phyloP scores from a whole-genome alignment of 1,284 basidiomycete species.

The Hemileia vastatrix region DNA sequence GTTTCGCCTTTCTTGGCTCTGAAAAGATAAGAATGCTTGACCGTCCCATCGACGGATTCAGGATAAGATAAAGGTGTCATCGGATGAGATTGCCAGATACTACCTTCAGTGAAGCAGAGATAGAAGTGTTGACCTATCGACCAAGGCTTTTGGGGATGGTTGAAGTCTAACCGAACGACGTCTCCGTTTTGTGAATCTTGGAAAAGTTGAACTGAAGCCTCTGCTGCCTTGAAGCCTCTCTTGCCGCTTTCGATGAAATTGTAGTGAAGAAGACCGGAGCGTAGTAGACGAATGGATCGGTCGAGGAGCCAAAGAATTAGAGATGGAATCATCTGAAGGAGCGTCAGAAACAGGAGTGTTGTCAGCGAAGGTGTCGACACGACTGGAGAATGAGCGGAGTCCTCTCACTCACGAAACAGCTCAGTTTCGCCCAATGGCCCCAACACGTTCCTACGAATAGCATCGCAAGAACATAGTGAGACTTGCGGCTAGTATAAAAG shows the following conservation, averaged over 20 bases:
- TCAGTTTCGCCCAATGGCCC: slow-evolving; percentile 26
- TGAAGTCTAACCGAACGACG: slow-evolving; percentile 25
- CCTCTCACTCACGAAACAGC: slow-evolving; percentile 20
- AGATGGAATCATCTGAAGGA: slow-evolving; percentile 14
- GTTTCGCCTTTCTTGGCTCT: slow-evolving; percentile 25
- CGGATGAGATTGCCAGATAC: slow-evolving; percentile 27
- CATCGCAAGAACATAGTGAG: slow-evolving; percentile 27
- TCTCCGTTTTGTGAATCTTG: slow-evolving; percentile 9
- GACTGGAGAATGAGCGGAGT: no score
- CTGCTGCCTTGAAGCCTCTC: slow-evolving; percentile 6
- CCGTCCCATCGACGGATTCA: background rate
- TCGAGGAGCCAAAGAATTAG: slow-evolving; percentile 24
- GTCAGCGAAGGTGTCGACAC: background rate
- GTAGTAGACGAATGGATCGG: slow-evolving; percentile 6
- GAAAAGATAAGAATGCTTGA: slow-evolving; percentile 18
- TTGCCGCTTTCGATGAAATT: slow-evolving; percentile 10
- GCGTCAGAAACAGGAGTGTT: background rate
- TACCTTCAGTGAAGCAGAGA: slow-evolving; percentile 22
- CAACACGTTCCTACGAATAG: slow-evolving; percentile 26
- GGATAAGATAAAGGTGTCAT: slow-evolving; percentile 24
- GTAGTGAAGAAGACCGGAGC: slow-evolving; percentile 22
- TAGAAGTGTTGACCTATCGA: slow-evolving; percentile 25
- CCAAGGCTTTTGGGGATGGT: slow-evolving; percentile 23
- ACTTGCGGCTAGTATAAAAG: slow-evolving; percentile 13
- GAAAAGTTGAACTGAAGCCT: slow-evolving; percentile 13